Base-by-base conservation (phyloP, 345 rosid species). In the Ricinus communis region DNA sequence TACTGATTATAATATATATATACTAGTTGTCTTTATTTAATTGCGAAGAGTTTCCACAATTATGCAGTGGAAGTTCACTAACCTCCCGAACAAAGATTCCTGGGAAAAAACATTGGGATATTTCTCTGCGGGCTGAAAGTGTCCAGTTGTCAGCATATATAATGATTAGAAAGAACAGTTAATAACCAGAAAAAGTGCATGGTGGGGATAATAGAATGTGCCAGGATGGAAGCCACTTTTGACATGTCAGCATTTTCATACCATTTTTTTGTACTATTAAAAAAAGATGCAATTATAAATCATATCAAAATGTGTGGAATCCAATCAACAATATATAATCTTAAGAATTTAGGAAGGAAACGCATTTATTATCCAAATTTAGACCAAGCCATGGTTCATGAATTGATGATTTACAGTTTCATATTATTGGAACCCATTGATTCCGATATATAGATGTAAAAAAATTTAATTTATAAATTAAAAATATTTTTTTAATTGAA, bases 81-180 rank as follows among this genome's bases (percentile, higher is more conserved):
- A 88, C 97, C 84, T 85, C 63, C 93, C 93, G 75, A 88, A 93
- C 31, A 93, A 25, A 22, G 93, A 88, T 10, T 84, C 95, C 69
- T 84, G 65, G 71, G 96, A 76, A 79, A 93, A 87, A 71, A 86
- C 18, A 54, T 68, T 69, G 14, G 98, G 98, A 79, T 80, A 90
- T 77, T 88, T 90, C 77, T 83, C 91, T 43, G 98, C 98, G 33
- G 98, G 98, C 98, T 93, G 83, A 52, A 66, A 13, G n/a, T 75
- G 65, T 19, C 70, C 27, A 55, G 24, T 60, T 65, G n/a, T 52
- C 18, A 41, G 51, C 27, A 63, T 58, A 68, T n/a, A n/a, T n/a
- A n/a, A n/a, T n/a, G 14, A 66, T 71, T 57, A 74, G 55, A 71
- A 43, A 24, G 36, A 63, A 7, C 54, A 22, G 18, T 30, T 30